Evolutionary conservation across 2,329 filamentous ascomycete species (phyloP).

Genomic region (Escovopsis weberi): DNA sequence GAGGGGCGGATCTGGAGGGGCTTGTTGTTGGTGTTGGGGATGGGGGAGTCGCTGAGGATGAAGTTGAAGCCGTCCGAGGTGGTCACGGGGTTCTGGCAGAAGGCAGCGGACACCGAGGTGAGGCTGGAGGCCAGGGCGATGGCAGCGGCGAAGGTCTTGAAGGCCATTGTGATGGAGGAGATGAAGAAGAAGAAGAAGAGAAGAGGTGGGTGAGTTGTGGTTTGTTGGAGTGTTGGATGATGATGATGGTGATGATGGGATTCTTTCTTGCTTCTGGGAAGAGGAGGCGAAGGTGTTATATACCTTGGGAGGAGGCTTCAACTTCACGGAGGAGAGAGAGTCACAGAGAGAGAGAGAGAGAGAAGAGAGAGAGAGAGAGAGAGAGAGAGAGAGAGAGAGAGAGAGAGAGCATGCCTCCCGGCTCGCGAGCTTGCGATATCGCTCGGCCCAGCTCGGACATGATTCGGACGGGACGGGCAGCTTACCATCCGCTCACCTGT

Average conservation of each 20-base stretch:
- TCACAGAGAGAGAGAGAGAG: background rate
- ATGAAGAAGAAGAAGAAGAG: background rate
- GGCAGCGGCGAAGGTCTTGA: background rate
- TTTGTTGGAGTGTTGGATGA: background rate
- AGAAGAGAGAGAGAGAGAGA: background rate
- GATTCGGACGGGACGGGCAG: too few species aligned
- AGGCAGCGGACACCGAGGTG: background rate
- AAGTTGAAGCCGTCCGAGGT: constrained; percentile 1
- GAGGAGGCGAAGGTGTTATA: too few species aligned
- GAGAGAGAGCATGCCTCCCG: background rate
- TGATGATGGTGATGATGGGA: too few species aligned
- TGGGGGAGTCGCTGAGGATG: constrained; percentile 3
- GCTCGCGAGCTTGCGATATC: background rate
- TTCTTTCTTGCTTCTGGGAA: too few species aligned
- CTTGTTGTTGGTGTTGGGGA: background rate
- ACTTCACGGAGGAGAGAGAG: too few species aligned
- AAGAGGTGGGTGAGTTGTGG: background rate
- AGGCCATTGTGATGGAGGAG: background rate
- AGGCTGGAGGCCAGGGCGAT: constrained; percentile 1
- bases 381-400: background rate
- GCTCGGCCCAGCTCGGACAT: too few species aligned
- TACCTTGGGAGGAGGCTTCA: too few species aligned
- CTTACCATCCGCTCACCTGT: too few species aligned
- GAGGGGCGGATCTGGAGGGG: constrained; percentile 3
- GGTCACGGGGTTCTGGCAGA: constrained; percentile 1